Evolutionary conservation across 176 grass and related monocot genomes (phyloP).

Genomic region (Juncus inflexus): DNA sequence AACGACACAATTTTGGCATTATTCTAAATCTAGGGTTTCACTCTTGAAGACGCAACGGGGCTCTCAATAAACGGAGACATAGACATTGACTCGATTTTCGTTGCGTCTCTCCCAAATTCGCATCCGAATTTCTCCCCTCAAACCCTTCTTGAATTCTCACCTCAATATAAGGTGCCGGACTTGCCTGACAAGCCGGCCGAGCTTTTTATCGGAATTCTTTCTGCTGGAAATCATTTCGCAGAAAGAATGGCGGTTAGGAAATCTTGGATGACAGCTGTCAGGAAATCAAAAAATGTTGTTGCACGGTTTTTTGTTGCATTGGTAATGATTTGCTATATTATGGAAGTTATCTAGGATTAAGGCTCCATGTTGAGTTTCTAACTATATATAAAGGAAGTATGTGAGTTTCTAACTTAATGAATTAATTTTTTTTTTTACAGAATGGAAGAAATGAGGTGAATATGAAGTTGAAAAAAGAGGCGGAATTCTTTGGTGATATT

Average conservation of each 20-base stretch:
- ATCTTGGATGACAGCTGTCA: constrained; percentile 67
- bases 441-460: constrained; percentile 76
- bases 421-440: constrained; percentile 33
- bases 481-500: constrained; percentile 83
- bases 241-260: constrained; percentile 75
- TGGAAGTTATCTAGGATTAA: no score
- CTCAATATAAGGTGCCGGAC: constrained; percentile 49
- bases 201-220: constrained; percentile 77
- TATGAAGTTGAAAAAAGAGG: constrained; percentile 57
- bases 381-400: no score
- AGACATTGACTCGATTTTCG: constrained; percentile 60
- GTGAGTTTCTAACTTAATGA: constrained; percentile 14
- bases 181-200: constrained; percentile 55
- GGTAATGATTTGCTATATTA: constrained; percentile 37
- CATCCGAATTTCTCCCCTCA: constrained; percentile 53
- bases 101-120: constrained; percentile 61
- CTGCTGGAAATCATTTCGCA: constrained; percentile 81
- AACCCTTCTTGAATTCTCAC: constrained; percentile 51
- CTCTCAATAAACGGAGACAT: constrained; percentile 61
- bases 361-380: no score
- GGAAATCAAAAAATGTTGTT: constrained; percentile 46
- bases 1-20: neutral
- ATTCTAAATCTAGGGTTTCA: constrained; percentile 47
- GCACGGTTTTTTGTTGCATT: constrained; percentile 71
- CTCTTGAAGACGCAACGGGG: constrained; percentile 81